Percentiles rank a stretch among this genome's conserved stretches.
Conservation (phyloP, 2,329 filamentous ascomycete genomes). For the Aspergillus brasiliensis region DNA sequence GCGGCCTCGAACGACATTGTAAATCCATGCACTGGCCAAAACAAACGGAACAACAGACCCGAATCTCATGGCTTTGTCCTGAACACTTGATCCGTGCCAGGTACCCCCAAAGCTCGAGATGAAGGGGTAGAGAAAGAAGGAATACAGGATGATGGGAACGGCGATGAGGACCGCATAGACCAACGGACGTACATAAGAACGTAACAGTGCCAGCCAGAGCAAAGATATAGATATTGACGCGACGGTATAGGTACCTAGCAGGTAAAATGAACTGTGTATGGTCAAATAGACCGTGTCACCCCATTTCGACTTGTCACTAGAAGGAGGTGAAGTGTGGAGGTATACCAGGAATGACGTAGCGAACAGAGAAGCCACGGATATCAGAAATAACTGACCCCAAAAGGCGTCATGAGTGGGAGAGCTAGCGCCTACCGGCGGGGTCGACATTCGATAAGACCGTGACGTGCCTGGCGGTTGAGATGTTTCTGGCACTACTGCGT, state of each 20-base stretch:
- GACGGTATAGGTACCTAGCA: slow-evolving; percentile 87
- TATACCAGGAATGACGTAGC: slow-evolving; percentile 88
- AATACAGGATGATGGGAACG: slow-evolving; percentile 82
- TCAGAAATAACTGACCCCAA: slow-evolving; percentile 87
- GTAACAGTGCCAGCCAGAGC: slow-evolving; percentile 83
- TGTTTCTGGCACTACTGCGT: slow-evolving; percentile 50
- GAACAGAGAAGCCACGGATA: slow-evolving; percentile 79
- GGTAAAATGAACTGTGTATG: slow-evolving; percentile 80
- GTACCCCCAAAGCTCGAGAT: slow-evolving; percentile 82
- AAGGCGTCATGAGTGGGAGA: slow-evolving; percentile 84
- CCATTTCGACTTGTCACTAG: slow-evolving; percentile 65
- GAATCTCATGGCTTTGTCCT: slow-evolving; percentile 89
- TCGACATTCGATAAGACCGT: slow-evolving; percentile 57
- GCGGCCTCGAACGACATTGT: slow-evolving; percentile 77
- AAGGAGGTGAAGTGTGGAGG: slow-evolving; percentile 77
- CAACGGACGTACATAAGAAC: slow-evolving; percentile 83
- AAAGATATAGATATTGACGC: slow-evolving; percentile 87
- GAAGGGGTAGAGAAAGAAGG: slow-evolving; percentile 89
- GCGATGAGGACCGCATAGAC: slow-evolving; percentile 79
- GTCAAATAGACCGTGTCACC: slow-evolving; percentile 95
- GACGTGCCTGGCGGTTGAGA: slow-evolving; percentile 53
- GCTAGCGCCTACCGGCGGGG: slow-evolving; percentile 64
- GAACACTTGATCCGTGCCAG: slow-evolving; percentile 73
- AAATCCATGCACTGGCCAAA: slow-evolving; percentile 76
- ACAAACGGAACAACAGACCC: slow-evolving; percentile 74